A percentile compares a stretch with the other conserved stretches of the same genome.
phyloP scores from a whole-genome alignment of 2,329 filamentous ascomycete species.

The Trichoderma polysporum region DNA sequence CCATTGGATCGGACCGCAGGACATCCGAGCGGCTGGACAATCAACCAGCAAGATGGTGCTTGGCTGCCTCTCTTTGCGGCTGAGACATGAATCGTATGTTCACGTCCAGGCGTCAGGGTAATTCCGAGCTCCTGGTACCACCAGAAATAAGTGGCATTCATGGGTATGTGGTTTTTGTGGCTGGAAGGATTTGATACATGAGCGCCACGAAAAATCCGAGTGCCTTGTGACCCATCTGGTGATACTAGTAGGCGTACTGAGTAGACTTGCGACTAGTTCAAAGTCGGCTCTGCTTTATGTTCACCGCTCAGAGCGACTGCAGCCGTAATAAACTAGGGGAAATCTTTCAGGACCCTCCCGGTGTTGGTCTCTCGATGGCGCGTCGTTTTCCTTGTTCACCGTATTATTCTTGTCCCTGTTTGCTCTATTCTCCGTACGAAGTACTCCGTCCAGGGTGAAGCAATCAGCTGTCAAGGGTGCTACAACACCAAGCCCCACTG shows the following conservation, averaged over 20 bases:
- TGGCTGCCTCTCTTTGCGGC: not conserved
- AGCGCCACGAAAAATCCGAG: not conserved
- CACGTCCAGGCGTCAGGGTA: not conserved
- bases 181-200: not conserved
- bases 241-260: too few relatives aligned
- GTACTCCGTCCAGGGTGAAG: not conserved
- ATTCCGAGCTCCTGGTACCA: constrained; percentile 3
- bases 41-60: not conserved
- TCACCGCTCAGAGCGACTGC: not conserved
- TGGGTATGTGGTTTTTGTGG: not conserved
- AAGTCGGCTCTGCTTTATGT: not conserved
- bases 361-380: not conserved
- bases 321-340: not conserved
- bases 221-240: not conserved
- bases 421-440: not conserved
- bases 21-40: not conserved
- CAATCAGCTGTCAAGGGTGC: not conserved
- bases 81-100: not conserved
- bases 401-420: not conserved
- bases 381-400: not conserved
- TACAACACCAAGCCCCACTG: not conserved
- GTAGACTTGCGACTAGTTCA: not conserved
- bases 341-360: not conserved
- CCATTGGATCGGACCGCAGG: not conserved
- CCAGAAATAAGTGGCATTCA: not conserved